These are phyloP conservation scores for Aspergillus phoenicis DNA, from an alignment of 2,329 filamentous ascomycete species.

Conservation along the genomic window DNA sequence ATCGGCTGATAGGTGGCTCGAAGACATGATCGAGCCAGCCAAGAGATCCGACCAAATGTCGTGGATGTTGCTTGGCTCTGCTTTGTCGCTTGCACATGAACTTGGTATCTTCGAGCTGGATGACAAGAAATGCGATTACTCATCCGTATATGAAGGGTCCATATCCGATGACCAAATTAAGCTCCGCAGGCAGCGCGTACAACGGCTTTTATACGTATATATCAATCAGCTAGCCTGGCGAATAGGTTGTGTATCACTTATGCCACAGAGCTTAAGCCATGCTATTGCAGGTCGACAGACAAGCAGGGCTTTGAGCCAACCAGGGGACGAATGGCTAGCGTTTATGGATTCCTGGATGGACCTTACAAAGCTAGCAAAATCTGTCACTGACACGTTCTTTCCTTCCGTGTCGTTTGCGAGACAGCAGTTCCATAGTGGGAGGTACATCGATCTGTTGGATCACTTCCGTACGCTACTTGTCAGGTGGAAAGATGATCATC, in stretches of 20 bases:
- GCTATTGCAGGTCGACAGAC: constrained; percentile 35
- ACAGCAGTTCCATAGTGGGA: constrained; percentile 47
- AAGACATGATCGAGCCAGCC: constrained; percentile 58
- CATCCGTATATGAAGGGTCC: constrained; percentile 26
- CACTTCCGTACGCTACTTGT: constrained; percentile 42
- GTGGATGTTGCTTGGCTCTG: constrained; percentile 61
- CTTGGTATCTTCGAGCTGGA: constrained; percentile 54
- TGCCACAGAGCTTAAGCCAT: constrained; percentile 48
- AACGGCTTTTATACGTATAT: constrained; percentile 49
- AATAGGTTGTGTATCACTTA: constrained; percentile 55
- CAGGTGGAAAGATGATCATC: constrained; percentile 42
- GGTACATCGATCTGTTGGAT: constrained; percentile 54
- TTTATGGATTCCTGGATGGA: constrained; percentile 58
- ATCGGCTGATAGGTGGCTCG: constrained; percentile 50
- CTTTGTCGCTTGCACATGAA: constrained; percentile 56
- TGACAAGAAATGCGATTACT: constrained; percentile 33
- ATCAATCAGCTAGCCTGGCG: constrained; percentile 56
- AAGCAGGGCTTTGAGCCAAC: constrained; percentile 39
- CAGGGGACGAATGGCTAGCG: constrained; percentile 52
- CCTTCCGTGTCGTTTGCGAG: constrained; percentile 43
- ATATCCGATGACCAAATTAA: constrained; percentile 35
- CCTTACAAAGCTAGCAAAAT: constrained; percentile 52
- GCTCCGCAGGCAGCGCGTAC: constrained; percentile 39
- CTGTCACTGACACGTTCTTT: constrained; percentile 58
- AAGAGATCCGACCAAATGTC: constrained; percentile 61